Base-by-base conservation (phyloP, 352 stramenopile species). In the Pythium rhizo-oryzae region DNA sequence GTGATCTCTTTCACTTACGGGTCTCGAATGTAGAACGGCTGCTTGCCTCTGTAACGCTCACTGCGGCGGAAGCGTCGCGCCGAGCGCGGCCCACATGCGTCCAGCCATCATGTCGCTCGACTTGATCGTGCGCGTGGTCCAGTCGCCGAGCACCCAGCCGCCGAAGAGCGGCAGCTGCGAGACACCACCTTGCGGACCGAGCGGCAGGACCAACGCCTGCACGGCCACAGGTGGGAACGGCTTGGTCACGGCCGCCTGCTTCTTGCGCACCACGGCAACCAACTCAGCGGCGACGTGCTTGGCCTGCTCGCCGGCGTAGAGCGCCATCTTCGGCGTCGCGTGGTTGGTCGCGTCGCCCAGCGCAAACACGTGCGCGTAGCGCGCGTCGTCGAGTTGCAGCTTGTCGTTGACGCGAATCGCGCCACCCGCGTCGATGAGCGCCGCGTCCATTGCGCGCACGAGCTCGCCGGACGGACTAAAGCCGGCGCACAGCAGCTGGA, bases 311-410 rank as follows among this genome's bases (percentile, higher is more conserved):
- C n/a, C n/a, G n/a, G n/a, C n/a, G n/a, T 57, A 81, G 67, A 74
- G 77, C 46, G 65, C 71, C 11, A 77, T 47, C 70, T 85, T 87
- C 5, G 79, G 77, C 24, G 73, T 80, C 37, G 67, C 43, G 59
- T 80, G 78, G 72, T 82, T 87, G 60, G 54, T 80, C 8, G 67
- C 71, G 63, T 89, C 78, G 55, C 78, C 80, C 16, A 87, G 59
- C 39, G 71, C 76, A 62, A 82, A 89, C 28, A 89, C 76, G 65
- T 85, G 79, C 8, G 68, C 41, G 64, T 78, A 89, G 59, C 70
- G 57, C 0, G 46, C 52, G 55, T 75, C 71, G 58, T 82, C 78
- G 28, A 89, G 65, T 63, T 86, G 76, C 51, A 86, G 51, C 50
- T 74, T 56, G 46, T 62, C 73, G 67, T 83, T 84, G 4, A 86